Conservation (phyloP, 148 eudicot species). For the Arbutus unedo region DNA sequence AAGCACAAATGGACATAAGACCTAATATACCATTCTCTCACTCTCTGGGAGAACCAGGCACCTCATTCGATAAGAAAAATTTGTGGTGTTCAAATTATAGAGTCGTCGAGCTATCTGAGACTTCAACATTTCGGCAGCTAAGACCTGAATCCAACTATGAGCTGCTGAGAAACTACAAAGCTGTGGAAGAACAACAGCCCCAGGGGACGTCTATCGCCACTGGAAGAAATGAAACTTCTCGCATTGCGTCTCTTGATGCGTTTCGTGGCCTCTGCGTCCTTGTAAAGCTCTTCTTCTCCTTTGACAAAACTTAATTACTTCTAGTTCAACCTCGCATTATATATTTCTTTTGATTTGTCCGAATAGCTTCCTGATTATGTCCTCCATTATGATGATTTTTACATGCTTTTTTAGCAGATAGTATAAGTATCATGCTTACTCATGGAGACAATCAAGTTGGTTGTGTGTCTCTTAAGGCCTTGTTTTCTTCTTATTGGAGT, state of each 20-base stretch:
- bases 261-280: slow-evolving; percentile 1
- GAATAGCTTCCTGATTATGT: neutral
- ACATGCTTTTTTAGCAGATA: too few relatives aligned
- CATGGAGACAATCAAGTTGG: neutral
- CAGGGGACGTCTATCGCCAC: neutral
- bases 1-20: too few relatives aligned
- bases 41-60: too few relatives aligned
- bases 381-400: neutral
- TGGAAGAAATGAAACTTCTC: neutral
- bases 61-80: too few relatives aligned
- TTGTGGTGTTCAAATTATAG: neutral
- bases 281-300: neutral
- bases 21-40: too few relatives aligned
- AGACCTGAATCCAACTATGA: neutral
- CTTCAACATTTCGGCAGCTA: neutral
- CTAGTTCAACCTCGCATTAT: neutral
- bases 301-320: neutral
- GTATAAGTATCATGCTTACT: neutral
- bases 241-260: neutral
- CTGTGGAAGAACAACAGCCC: neutral
- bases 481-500: neutral
- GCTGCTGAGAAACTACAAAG: neutral
- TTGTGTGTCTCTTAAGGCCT: neutral
- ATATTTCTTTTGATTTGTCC: neutral
- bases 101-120: neutral